These are phyloP conservation scores for Geosmithia flava DNA, from an alignment of 2,329 filamentous ascomycete species.

Conservation along the genomic window DNA sequence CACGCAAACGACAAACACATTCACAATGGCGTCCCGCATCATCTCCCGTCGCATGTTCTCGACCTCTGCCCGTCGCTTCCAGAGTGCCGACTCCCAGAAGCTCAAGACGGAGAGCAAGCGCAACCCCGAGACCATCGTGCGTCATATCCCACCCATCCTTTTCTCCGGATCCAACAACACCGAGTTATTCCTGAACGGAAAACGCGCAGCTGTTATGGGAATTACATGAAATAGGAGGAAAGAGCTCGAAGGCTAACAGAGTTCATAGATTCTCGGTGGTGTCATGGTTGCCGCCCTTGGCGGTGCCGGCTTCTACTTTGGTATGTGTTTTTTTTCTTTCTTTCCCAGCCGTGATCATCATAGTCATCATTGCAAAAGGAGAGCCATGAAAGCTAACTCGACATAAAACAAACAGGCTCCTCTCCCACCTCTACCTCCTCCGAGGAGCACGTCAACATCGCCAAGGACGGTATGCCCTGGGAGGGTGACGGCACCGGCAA, in stretches of 20 bases:
- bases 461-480: conserved; percentile 80
- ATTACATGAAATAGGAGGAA: neutral
- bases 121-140: conserved; percentile 32
- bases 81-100: no score
- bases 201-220: no score
- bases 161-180: no score
- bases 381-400: neutral
- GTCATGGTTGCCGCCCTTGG: conserved; percentile 85
- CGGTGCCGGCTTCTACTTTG: conserved; percentile 83
- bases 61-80: conserved; percentile 38
- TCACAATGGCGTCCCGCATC: conserved; percentile 43
- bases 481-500: conserved; percentile 56
- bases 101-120: conserved; percentile 48
- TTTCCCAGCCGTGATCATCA: no score
- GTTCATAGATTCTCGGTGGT: conserved; percentile 72
- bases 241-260: conserved; percentile 6
- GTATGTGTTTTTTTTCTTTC: no score
- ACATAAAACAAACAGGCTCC: conserved; percentile 39
- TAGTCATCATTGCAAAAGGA: neutral
- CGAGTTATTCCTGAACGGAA: conserved; percentile 4
- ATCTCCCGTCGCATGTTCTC: conserved; percentile 40
- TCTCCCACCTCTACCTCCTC: conserved; percentile 78
- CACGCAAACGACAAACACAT: conserved; percentile 5
- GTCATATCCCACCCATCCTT: no score
- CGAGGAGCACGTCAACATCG: conserved; percentile 64